These are phyloP conservation scores for Gentiana dahurica DNA, from an alignment of 257 asterid genomes.

Conservation along the genomic window DNA sequence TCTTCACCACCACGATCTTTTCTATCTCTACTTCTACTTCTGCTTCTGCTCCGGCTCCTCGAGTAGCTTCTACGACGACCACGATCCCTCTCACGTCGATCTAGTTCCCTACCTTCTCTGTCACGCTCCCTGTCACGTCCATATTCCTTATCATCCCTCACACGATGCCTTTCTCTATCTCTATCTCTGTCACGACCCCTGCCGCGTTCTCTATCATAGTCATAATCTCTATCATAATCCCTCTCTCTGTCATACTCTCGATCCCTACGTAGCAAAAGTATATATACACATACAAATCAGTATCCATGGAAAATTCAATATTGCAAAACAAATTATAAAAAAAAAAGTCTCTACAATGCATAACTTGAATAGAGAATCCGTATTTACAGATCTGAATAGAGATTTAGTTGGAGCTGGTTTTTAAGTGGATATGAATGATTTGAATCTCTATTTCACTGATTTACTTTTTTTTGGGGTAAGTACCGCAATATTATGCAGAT, in stretches of 20 bases:
- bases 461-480: too few species aligned
- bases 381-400: too few species aligned
- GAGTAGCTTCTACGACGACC: slow-evolving; percentile 66
- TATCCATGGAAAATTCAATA: too few species aligned
- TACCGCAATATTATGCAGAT: neutral
- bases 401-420: too few species aligned
- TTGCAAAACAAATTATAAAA: neutral
- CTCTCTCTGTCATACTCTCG: slow-evolving; percentile 29
- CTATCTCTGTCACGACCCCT: slow-evolving; percentile 37
- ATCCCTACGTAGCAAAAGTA: slow-evolving; percentile 19
- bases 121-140: slow-evolving; percentile 61
- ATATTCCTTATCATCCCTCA: slow-evolving; percentile 68
- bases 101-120: slow-evolving; percentile 58
- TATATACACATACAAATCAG: neutral
- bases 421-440: too few species aligned
- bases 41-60: slow-evolving; percentile 66
- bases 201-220: slow-evolving; percentile 51
- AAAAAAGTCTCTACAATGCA: too few species aligned
- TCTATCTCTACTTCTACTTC: slow-evolving; percentile 56
- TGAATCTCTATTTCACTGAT: too few species aligned
- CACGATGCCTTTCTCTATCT: slow-evolving; percentile 61
- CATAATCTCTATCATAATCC: slow-evolving; percentile 45
- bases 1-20: slow-evolving; percentile 65
- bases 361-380: too few species aligned
- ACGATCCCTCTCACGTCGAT: slow-evolving; percentile 67